Percentiles rank a stretch among this genome's conserved stretches.
Evolutionary conservation across 441 rosid genomes (phyloP).

Genomic region (Capsella rubella): DNA sequence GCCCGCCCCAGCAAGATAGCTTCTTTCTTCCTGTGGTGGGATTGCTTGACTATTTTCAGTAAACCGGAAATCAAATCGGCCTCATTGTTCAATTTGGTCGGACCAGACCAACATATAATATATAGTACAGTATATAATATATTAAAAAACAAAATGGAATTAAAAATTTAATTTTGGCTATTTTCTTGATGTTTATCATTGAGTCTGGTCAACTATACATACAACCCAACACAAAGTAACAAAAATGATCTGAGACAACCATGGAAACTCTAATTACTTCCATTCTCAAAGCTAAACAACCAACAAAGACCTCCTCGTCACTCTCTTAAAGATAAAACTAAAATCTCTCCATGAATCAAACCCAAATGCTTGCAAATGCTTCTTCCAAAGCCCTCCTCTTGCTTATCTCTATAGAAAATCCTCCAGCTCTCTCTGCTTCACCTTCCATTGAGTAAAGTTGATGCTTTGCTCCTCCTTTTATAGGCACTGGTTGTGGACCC

Average conservation of each 20-base stretch:
- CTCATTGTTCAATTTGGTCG: slow-evolving; percentile 13
- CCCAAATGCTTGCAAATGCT: slow-evolving; percentile 85
- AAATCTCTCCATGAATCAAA: slow-evolving; percentile 47
- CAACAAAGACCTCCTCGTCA: slow-evolving; percentile 5
- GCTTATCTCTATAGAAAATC: slow-evolving; percentile 80
- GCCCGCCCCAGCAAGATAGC: slow-evolving; percentile 6
- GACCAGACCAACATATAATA: slow-evolving; percentile 12
- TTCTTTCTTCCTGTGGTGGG: neutral
- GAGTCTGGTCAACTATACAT: slow-evolving; percentile 37
- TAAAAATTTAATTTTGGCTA: no score
- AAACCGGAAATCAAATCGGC: slow-evolving; percentile 17
- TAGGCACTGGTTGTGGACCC: slow-evolving; percentile 79
- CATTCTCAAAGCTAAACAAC: slow-evolving; percentile 4
- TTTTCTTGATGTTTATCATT: neutral
- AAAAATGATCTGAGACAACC: slow-evolving; percentile 5
- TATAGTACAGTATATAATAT: no score
- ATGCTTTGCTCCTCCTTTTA: slow-evolving; percentile 56
- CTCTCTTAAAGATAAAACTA: neutral
- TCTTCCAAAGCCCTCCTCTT: slow-evolving; percentile 86
- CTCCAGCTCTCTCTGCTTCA: slow-evolving; percentile 76
- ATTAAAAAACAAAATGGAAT: no score
- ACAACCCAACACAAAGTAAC: neutral
- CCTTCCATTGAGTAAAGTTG: slow-evolving; percentile 65
- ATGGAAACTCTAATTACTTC: slow-evolving; percentile 16
- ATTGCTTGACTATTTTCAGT: neutral